A percentile compares a stretch with the other conserved stretches of the same genome.
Evolutionary conservation across 305 asterid species (phyloP).

Genomic region (Lippia alba): DNA sequence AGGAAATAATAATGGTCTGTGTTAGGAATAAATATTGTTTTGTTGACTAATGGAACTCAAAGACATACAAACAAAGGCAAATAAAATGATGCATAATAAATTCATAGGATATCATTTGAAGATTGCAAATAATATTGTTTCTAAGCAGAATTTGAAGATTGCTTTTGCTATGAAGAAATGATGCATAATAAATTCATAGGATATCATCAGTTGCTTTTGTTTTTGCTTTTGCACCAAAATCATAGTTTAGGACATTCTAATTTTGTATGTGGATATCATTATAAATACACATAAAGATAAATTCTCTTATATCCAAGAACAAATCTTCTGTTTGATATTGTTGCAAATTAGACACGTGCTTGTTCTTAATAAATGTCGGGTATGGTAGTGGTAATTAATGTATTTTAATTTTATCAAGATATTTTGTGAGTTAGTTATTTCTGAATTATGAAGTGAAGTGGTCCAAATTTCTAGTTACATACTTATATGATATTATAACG

Average conservation of each 20-base stretch:
- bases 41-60: background rate
- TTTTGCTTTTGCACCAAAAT: slow-evolving; percentile 1
- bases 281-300: slow-evolving; percentile 7
- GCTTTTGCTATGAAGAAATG: background rate
- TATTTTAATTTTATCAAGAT: no score
- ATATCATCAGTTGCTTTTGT: no score
- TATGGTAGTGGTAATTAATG: background rate
- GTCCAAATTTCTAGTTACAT: no score
- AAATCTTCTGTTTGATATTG: background rate
- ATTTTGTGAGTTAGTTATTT: no score
- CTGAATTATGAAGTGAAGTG: no score
- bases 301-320: background rate
- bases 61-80: background rate
- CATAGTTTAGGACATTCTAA: background rate
- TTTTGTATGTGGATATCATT: background rate
- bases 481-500: no score
- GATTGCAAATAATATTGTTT: no score
- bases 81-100: background rate
- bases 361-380: slow-evolving; percentile 8
- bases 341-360: background rate
- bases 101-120: no score
- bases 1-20: background rate
- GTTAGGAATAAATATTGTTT: background rate
- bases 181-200: background rate
- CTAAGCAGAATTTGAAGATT: background rate